Evolutionary conservation across 83 land plant species (phyloP), one percentile per base, ranked within the genome.

Genomic region (Picea abies): DNA sequence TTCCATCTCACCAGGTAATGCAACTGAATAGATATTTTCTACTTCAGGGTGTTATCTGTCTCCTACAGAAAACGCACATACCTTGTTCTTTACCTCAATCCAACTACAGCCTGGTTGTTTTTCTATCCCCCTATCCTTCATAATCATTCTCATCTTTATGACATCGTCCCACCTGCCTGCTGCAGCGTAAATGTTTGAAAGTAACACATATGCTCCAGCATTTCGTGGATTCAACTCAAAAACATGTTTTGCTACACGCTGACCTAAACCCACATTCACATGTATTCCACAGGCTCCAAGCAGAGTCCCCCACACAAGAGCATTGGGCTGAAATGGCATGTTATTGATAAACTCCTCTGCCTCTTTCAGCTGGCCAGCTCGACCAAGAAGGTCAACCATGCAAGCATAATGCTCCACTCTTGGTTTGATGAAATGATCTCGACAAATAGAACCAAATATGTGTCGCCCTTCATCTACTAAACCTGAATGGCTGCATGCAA

Each of bases 21-120:
- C 56, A 52, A 11, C 56, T 11, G 56, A 52, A 52, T 11, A 52
- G 3, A 52, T 11, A 52, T 52, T 11, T 52, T 52, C 56, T 52
- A 52, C 56, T 11, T 52, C 56, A 52, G 56, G 56, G 56, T 52
- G 56, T 12, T 52, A 52, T 52, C 56, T 52, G 12, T 88, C 88
- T 49, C 90, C 86, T 20, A 63, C 76, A 58, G 80, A 49, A 58
- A 85, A 85, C 80, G 76, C 29, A 66, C 86, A 84, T 44, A 85
- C 71, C 39, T 84, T 73, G 62, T 80, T 88, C 23, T 86, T 85
- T 10, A 84, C 17, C 56, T 79, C 81, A 77, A 89, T 84, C 91
- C 90, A 87, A 56, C 87, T 88, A 58, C 83, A 84, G 49, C 88
- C 90, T 5, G 87, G 90, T 29, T 64, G 10, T 44, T 88, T 90